phyloP scores from a whole-genome alignment of 2,329 filamentous ascomycete genomes.

The Ophiostoma quercus region DNA sequence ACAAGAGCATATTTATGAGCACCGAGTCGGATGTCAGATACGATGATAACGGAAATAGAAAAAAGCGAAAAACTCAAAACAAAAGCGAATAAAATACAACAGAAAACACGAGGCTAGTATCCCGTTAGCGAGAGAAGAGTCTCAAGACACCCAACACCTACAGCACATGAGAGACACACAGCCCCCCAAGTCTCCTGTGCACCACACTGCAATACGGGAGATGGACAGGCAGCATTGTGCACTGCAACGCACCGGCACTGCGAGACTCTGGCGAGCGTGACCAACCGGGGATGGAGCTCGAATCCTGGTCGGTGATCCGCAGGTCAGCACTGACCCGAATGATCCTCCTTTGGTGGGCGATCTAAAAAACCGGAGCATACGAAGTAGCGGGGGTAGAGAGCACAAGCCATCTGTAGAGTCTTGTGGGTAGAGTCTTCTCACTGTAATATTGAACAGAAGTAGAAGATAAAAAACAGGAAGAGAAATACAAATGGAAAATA shows the following conservation, averaged over 20 bases:
- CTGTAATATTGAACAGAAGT: background rate
- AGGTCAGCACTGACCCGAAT: constrained; percentile 18
- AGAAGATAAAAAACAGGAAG: background rate
- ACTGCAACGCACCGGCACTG: constrained; percentile 19
- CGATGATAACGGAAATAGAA: background rate
- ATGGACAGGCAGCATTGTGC: constrained; percentile 12
- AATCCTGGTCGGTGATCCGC: constrained; percentile 23
- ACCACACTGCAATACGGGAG: background rate
- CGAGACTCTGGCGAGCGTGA: constrained; percentile 18
- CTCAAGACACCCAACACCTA: background rate
- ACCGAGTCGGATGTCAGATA: background rate
- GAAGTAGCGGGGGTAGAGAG: constrained; percentile 4
- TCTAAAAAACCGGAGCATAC: constrained; percentile 13
- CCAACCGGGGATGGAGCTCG: constrained; percentile 14
- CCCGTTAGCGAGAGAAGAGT: background rate
- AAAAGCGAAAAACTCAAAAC: background rate
- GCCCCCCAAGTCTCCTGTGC: background rate
- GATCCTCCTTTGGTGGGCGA: constrained; percentile 21
- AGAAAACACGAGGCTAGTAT: background rate
- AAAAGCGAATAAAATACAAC: no score
- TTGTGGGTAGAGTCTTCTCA: no score
- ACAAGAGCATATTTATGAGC: background rate
- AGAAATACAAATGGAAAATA: background rate
- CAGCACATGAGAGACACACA: background rate
- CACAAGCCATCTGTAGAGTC: background rate